A percentile compares a stretch with the other conserved stretches of the same genome.
phyloP scores from a whole-genome alignment of 768 basidiomycete species.

The Hydnomerulius pinastri region DNA sequence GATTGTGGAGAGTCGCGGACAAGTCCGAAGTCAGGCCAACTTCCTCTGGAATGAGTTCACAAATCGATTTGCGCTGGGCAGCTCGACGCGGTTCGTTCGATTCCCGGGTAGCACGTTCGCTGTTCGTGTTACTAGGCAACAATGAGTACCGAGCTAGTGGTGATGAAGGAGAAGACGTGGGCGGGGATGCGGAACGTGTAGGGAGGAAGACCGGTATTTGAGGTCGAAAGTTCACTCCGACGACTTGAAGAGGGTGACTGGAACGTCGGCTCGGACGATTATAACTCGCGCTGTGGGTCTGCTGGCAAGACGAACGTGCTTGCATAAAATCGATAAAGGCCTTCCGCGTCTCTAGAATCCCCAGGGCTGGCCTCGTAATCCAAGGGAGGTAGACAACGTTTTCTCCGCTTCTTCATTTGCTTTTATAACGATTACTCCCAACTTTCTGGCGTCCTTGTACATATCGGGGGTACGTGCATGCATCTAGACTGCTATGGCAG shows the following conservation, averaged over 20 bases:
- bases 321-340: conserved; percentile 30
- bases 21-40: conserved; percentile 32
- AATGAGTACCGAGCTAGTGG: conserved; percentile 22
- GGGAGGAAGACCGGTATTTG: background rate
- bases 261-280: conserved; percentile 15
- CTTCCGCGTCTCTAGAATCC: conserved; percentile 12
- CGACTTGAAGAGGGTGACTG: conserved; percentile 15
- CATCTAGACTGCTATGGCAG: conserved; percentile 13
- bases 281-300: conserved; percentile 20
- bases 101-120: conserved; percentile 6
- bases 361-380: conserved; percentile 1
- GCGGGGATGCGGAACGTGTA: conserved; percentile 7
- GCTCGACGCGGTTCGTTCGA: conserved; percentile 10
- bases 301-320: conserved; percentile 34
- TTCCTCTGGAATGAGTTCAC: conserved; percentile 36
- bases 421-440: conserved; percentile 30
- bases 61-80: conserved; percentile 21
- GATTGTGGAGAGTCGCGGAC: conserved; percentile 32
- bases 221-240: conserved; percentile 5
- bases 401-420: conserved; percentile 16
- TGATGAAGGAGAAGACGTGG: conserved; percentile 18
- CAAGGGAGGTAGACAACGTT: conserved; percentile 15
- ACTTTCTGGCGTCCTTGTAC: conserved; percentile 25
- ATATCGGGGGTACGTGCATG: conserved; percentile 27
- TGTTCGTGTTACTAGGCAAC: background rate